phyloP scores from a whole-genome alignment of 345 rosid species.

The Populus alba region DNA sequence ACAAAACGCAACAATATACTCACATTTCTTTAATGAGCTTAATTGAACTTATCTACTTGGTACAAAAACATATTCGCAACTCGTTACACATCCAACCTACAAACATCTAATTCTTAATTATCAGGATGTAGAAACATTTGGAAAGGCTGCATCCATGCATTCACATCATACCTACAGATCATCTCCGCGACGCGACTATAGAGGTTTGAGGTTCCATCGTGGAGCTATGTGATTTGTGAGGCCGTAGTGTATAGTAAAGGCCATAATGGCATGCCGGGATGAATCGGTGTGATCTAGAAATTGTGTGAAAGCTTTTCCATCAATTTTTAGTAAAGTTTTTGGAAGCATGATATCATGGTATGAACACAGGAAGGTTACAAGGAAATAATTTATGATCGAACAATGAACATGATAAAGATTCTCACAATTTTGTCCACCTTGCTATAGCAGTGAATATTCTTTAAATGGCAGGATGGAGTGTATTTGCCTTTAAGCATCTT shows the following conservation, averaged over 20 bases:
- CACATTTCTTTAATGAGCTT: no score
- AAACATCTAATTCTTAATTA: not conserved
- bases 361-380: not conserved
- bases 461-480: not conserved
- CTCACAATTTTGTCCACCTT: not conserved
- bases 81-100: no score
- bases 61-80: no score
- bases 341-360: not conserved
- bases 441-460: conserved; percentile 21
- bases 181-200: not conserved
- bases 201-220: not conserved
- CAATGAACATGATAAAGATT: not conserved
- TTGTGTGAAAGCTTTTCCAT: not conserved
- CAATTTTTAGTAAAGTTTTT: not conserved
- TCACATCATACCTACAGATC: not conserved
- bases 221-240: not conserved
- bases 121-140: not conserved
- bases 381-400: not conserved
- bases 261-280: not conserved
- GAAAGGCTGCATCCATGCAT: not conserved
- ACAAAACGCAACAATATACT: no score
- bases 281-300: not conserved
- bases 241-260: not conserved
- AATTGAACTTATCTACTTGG: no score
- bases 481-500: conserved; percentile 16